Percentiles rank a stretch among this genome's conserved stretches.
phyloP scores from a whole-genome alignment of 441 rosid genomes.

The Populus hybrid region DNA sequence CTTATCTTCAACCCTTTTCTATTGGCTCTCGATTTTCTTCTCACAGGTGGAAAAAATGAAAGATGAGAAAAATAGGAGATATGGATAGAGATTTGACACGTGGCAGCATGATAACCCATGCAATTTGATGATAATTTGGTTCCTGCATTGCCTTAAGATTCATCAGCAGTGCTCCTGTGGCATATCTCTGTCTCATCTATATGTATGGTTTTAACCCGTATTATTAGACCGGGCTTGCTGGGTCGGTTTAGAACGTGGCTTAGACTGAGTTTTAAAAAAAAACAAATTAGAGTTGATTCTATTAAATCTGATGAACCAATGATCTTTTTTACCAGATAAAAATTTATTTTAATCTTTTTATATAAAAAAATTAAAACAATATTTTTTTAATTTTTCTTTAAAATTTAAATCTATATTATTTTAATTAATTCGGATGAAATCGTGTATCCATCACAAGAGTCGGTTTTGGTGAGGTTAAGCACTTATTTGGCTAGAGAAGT shows the following conservation, averaged over 20 bases:
- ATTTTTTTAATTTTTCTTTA: too few relatives aligned
- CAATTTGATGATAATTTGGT: background rate
- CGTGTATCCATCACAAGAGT: too few relatives aligned
- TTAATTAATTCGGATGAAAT: too few relatives aligned
- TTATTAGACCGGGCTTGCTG: background rate
- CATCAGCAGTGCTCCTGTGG: background rate
- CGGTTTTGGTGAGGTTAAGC: too few relatives aligned
- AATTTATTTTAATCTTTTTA: too few relatives aligned
- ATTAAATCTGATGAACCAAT: background rate
- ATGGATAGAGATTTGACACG: slow-evolving; percentile 36
- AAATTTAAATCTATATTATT: too few relatives aligned
- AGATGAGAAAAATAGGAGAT: slow-evolving; percentile 9
- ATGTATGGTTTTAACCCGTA: background rate
- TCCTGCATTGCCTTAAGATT: background rate
- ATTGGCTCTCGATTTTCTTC: background rate
- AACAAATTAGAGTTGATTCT: background rate
- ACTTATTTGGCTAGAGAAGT: too few relatives aligned
- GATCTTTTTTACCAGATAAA: too few relatives aligned
- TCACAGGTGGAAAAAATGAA: slow-evolving; percentile 1
- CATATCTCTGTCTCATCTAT: background rate
- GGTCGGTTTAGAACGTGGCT: background rate
- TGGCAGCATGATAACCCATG: slow-evolving; percentile 25
- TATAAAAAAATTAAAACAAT: too few relatives aligned
- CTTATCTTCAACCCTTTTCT: slow-evolving; percentile 37
- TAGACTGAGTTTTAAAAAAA: background rate